Conservation (phyloP, 2,329 filamentous ascomycete genomes). For the Fusarium fujikuroi region DNA sequence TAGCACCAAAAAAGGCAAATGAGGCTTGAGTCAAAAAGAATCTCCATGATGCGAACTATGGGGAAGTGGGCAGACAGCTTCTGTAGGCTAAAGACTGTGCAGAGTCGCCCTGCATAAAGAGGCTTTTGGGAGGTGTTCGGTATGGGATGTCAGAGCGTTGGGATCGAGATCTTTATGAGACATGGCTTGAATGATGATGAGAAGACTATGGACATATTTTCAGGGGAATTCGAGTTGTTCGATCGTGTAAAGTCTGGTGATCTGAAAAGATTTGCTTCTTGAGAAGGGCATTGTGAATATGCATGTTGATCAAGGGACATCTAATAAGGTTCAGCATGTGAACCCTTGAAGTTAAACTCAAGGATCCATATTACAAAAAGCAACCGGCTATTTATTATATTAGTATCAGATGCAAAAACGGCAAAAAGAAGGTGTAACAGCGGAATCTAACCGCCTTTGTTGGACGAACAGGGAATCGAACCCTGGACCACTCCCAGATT, state of each 20-base stretch:
- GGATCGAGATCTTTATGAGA: conserved; percentile 21
- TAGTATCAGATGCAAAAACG: not conserved
- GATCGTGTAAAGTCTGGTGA: not conserved
- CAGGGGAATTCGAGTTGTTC: not conserved
- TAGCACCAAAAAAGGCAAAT: not conserved
- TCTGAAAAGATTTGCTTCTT: not conserved
- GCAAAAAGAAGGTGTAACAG: conserved; percentile 29
- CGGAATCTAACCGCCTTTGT: conserved; percentile 37
- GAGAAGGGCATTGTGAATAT: not conserved
- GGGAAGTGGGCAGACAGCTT: conserved; percentile 19
- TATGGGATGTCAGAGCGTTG: not conserved
- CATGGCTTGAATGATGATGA: not conserved
- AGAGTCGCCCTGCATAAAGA: conserved; percentile 28
- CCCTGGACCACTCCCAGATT: conserved; percentile 48
- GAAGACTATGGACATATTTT: not conserved
- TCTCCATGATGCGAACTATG: conserved; percentile 9
- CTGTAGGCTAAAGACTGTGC: not conserved
- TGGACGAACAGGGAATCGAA: conserved; percentile 51
- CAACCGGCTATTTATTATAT: not conserved
- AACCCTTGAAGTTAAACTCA: not conserved
- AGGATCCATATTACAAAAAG: not conserved
- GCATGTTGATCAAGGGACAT: not conserved
- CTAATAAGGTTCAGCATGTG: not conserved
- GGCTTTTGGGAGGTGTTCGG: conserved; percentile 3
- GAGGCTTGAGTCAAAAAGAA: conserved; percentile 1